Percentiles rank a stretch among this genome's conserved stretches.
Conservation (phyloP, 2,329 filamentous ascomycete genomes). For the Aspergillus quadricinctus region DNA sequence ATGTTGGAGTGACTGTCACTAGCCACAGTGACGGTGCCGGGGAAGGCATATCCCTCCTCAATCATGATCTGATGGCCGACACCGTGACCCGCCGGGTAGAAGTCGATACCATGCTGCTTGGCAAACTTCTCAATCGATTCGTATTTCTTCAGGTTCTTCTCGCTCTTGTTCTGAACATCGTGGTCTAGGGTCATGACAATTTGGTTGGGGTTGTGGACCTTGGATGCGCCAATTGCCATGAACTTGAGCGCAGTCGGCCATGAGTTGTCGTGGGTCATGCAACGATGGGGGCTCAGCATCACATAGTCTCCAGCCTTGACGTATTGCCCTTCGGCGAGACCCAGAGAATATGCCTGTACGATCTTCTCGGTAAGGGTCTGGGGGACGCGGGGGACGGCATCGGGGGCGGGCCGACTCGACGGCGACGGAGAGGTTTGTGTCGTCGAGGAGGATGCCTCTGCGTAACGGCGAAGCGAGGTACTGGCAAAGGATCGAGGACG, state of each 20-base stretch:
- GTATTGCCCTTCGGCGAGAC: conserved; percentile 67
- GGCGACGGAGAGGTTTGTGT: not conserved
- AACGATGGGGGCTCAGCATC: conserved; percentile 64
- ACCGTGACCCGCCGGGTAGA: conserved; percentile 71
- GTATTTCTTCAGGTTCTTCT: conserved; percentile 80
- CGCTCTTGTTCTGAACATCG: conserved; percentile 78
- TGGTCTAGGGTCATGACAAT: conserved; percentile 83
- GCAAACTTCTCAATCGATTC: conserved; percentile 77
- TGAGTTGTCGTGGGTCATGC: conserved; percentile 85
- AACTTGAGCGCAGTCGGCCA: conserved; percentile 75
- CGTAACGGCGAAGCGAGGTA: not conserved
- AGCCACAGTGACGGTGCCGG: conserved; percentile 75
- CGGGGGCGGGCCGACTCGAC: conserved; percentile 53
- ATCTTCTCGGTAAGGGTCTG: conserved; percentile 94
- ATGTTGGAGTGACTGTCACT: conserved; percentile 68
- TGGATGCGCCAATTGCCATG: conserved; percentile 74
- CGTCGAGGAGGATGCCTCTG: not conserved
- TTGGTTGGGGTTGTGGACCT: conserved; percentile 67
- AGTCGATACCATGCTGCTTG: conserved; percentile 67
- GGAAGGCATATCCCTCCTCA: conserved; percentile 81
- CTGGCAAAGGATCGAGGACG: not conserved
- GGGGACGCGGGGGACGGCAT: conserved; percentile 50
- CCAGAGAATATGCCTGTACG: conserved; percentile 75
- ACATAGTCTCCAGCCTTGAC: conserved; percentile 83
- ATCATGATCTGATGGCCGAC: conserved; percentile 79